Conservation (phyloP, 257 asterid species). For the Nicotiana tomentosiformis region DNA sequence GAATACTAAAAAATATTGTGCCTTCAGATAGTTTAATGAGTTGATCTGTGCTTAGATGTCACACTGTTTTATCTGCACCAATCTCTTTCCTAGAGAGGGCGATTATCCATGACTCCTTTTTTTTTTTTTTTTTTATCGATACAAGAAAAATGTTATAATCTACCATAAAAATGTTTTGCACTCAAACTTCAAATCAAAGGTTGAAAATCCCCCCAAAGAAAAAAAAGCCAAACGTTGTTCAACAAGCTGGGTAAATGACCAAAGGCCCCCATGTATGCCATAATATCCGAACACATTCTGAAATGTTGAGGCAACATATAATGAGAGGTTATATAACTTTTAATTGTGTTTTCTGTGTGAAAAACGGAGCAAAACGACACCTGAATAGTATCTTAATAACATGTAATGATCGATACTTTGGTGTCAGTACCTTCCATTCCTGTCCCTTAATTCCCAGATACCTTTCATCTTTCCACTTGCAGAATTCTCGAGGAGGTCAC, state of each 20-base stretch:
- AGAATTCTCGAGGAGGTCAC: not conserved
- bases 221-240: not conserved
- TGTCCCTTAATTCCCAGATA: not conserved
- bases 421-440: not conserved
- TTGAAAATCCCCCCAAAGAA: not conserved
- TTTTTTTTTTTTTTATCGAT: not conserved
- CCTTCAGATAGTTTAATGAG: not conserved
- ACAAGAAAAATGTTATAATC: not conserved
- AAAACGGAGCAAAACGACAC: not conserved
- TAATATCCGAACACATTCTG: not conserved
- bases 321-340: not conserved
- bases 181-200: not conserved
- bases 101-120: not conserved
- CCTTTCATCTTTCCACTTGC: not conserved
- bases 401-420: not conserved
- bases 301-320: not conserved
- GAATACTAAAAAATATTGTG: not conserved
- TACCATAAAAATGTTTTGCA: not conserved
- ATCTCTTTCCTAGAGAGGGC: not conserved
- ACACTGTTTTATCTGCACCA: not conserved
- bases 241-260: not conserved
- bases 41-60: not conserved
- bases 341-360: not conserved
- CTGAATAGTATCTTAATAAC: not conserved
- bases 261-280: not conserved